Evolutionary conservation across 2,329 filamentous ascomycete species (phyloP), one percentile per base, ranked within the genome.

Genomic region (Scopulariopsis brevicaulis): DNA sequence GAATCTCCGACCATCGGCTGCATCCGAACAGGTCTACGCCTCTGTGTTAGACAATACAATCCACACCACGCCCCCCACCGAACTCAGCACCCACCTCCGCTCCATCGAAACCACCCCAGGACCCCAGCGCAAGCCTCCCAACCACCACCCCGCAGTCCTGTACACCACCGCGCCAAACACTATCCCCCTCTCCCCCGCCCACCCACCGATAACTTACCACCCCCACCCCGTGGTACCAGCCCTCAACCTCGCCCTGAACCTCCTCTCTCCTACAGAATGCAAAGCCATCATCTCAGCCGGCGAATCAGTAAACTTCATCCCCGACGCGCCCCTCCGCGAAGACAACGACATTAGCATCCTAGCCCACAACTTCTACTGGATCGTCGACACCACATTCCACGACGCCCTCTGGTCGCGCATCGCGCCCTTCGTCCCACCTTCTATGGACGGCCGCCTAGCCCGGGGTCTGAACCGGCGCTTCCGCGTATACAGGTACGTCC

Each of bases 341-440:
- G 82, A 84, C 58, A 82, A 81, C 18, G 83, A 86, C 57, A 75
- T 77, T 25, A 86, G 83, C 64, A 78, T 88, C 53, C 69, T 88
- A 1, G 85, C 85, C 0, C 85, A 89, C 71, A 89, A 88, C 68
- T 87, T 89, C 63, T 88, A 88, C 72, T 89, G 85, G 85, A 75
- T 89, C 10, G 75, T 84, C 14, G 85, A 89, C 62, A 73, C 75
- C 24, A 73, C 75, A 0, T 87, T 88, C 66, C 80, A 84, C 64
- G 78, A 85, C 59, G 76, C 72, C 15, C 73, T 89, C 1, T 89
- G 85, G 85, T 68, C 72, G 0, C 77, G 85, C 15, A 79, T 89
- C 2, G 70, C 76, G 2, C 70, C 76, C 0, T 84, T 82, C 54
- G 78, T 89, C 0, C 84, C 86, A 0, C 65, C 71, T 0, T 69